Base-by-base conservation (phyloP, 2,329 filamentous ascomycete species). In the Elsinoe fawcettii region DNA sequence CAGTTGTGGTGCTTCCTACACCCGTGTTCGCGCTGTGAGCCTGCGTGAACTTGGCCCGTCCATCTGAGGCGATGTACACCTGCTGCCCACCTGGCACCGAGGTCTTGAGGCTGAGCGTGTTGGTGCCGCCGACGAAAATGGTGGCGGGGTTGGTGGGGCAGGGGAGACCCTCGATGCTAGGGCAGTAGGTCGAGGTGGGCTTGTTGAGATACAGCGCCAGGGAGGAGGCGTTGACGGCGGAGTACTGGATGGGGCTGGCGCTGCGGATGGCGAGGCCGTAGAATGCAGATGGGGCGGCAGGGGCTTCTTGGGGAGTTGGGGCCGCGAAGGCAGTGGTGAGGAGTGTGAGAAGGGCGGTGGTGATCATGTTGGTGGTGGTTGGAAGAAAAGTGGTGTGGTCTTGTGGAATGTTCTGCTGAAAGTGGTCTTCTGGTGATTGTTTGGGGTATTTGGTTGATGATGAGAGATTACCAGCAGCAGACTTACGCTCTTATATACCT, bases 231-330 rank as follows among this genome's bases (percentile, higher is more conserved):
- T 58, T 63, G 56, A 66, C 51, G 23, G 60, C 49, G 11, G 57
- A 44, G 56, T 61, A 60, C n/a, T 63, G 62, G 22, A 64, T 47
- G n/a, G 44, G 30, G 22, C 58, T 59, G 51, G 60, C 63, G 22
- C 63, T 61, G 51, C 25, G 54, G 46, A 63, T 62, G 57, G 62
- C 58, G 30, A 63, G 39, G 44, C 61, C 60, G 53, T 55, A 54
- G 55, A 65, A 64, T 22, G 60, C 55, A 11, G 55, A 43, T 2
- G 54, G 43, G 49, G 58, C 22, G 11, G 57, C 44, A 36, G 51
- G 23, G 34, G 57, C 41, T 18, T 59, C 57, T 53, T 58, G 58
- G 2, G 58, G 59, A 16, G 58, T 51, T 36, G 57, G 57, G 23
- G 34, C 20, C 18, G 51, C 51, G 57, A 41, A 25, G 43, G 51